These are phyloP conservation scores for Ustilago crameri DNA, from an alignment of 1,284 basidiomycete genomes.

Conservation along the genomic window DNA sequence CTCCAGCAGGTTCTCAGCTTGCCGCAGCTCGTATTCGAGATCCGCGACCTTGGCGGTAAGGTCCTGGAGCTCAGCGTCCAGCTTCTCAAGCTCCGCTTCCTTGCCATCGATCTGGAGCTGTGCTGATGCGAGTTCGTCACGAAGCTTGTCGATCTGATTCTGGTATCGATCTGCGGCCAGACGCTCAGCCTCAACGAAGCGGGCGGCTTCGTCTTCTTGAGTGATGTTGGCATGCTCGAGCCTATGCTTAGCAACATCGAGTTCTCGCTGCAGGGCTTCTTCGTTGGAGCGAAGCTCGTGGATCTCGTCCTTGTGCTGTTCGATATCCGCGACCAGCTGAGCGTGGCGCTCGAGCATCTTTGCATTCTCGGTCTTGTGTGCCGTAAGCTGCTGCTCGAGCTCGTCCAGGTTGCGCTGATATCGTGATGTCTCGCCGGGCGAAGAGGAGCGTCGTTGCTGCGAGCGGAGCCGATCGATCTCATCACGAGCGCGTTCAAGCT, in stretches of 20 bases:
- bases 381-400: slow-evolving; percentile 50
- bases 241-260: slow-evolving; percentile 51
- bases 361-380: slow-evolving; percentile 51
- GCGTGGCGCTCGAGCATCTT: slow-evolving; percentile 52
- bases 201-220: slow-evolving; percentile 47
- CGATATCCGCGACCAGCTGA: slow-evolving; percentile 49
- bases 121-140: slow-evolving; percentile 61
- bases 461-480: slow-evolving; percentile 39
- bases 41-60: slow-evolving; percentile 49
- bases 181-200: slow-evolving; percentile 39
- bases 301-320: slow-evolving; percentile 52
- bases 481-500: slow-evolving; percentile 40
- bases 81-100: slow-evolving; percentile 58
- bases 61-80: slow-evolving; percentile 52
- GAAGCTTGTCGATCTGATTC: slow-evolving; percentile 50
- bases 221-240: slow-evolving; percentile 53
- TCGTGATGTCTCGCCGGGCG: slow-evolving; percentile 25
- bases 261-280: slow-evolving; percentile 46
- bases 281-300: slow-evolving; percentile 48
- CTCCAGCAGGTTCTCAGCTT: slow-evolving; percentile 44
- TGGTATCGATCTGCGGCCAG: slow-evolving; percentile 48
- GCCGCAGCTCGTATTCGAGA: slow-evolving; percentile 57
- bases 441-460: slow-evolving; percentile 18
- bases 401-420: slow-evolving; percentile 45
- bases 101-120: slow-evolving; percentile 60